A percentile compares a stretch with the other conserved stretches of the same genome.
Evolutionary conservation across 306 rosid species (phyloP).

Genomic region (Spatholobus suberectus): DNA sequence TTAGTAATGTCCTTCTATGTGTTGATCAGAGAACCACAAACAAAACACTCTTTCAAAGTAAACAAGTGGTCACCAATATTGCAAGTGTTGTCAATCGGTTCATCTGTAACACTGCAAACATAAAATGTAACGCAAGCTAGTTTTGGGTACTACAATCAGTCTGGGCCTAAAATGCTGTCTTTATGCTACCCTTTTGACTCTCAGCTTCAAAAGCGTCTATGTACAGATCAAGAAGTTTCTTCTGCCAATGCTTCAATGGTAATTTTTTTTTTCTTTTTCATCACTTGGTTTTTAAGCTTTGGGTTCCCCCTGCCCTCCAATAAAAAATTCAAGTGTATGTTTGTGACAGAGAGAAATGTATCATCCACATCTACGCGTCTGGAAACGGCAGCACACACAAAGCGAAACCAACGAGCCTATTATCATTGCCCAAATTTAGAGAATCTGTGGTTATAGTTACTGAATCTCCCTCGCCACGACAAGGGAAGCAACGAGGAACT

Average conservation of each 20-base stretch:
- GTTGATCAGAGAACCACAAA: conserved; percentile 92
- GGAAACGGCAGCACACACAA: not conserved
- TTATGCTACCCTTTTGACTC: conserved; percentile 88
- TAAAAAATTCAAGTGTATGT: not conserved
- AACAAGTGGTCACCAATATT: conserved; percentile 70
- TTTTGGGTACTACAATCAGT: conserved; percentile 73
- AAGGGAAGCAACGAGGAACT: too few species aligned
- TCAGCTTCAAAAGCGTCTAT: conserved; percentile 65
- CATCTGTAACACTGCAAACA: conserved; percentile 69
- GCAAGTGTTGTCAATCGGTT: conserved; percentile 73
- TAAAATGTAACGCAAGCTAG: conserved; percentile 48
- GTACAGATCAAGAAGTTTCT: conserved; percentile 78
- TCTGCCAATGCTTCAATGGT: conserved; percentile 89
- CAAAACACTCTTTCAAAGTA: conserved; percentile 85
- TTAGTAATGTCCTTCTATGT: conserved; percentile 88
- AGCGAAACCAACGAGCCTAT: conserved; percentile 17
- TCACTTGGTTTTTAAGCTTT: conserved; percentile 3
- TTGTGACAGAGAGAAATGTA: not conserved
- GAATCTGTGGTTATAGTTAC: not conserved
- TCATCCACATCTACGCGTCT: not conserved
- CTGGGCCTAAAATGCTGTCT: conserved; percentile 81
- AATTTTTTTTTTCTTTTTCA: conserved; percentile 42
- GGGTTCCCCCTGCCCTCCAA: not conserved
- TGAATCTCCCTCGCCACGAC: not conserved
- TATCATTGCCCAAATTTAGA: not conserved